Evolutionary conservation across 352 stramenopile genomes (phyloP).

Genomic region (Globisporangium cystogenes): DNA sequence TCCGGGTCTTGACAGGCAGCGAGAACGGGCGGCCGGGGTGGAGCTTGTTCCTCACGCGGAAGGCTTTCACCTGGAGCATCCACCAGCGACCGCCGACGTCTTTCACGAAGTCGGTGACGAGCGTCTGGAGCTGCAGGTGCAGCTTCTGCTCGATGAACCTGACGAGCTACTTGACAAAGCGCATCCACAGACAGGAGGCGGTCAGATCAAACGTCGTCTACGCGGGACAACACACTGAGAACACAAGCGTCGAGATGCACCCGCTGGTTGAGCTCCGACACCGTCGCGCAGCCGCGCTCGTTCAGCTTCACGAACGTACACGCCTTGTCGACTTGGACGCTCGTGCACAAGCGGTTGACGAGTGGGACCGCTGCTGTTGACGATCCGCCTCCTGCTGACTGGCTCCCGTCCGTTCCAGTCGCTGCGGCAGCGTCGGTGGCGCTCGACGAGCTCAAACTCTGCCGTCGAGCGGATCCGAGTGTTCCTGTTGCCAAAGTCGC

Average conservation of each 20-base stretch:
- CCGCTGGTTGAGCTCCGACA: slow-evolving; percentile 65
- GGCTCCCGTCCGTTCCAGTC: neutral
- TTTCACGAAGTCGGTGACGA: slow-evolving; percentile 72
- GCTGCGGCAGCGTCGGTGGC: neutral
- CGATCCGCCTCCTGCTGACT: slow-evolving; percentile 8
- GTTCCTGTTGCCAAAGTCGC: neutral
- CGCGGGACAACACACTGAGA: neutral
- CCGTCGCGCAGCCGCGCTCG: slow-evolving; percentile 52
- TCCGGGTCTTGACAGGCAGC: slow-evolving; percentile 32
- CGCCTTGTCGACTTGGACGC: slow-evolving; percentile 45
- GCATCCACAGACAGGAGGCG: neutral
- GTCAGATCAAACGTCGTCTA: neutral
- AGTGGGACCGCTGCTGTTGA: slow-evolving; percentile 20
- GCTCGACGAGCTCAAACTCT: neutral
- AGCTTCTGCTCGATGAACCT: slow-evolving; percentile 67
- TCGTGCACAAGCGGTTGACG: slow-evolving; percentile 56
- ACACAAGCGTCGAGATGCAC: slow-evolving; percentile 19
- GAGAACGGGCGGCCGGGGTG: slow-evolving; percentile 31
- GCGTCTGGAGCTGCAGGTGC: slow-evolving; percentile 48
- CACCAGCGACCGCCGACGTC: slow-evolving; percentile 65
- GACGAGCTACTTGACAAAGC: slow-evolving; percentile 33
- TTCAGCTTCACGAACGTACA: slow-evolving; percentile 82
- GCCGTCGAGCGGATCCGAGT: neutral
- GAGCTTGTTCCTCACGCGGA: slow-evolving; percentile 40
- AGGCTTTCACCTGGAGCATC: slow-evolving; percentile 77